phyloP scores from a whole-genome alignment of 2,329 filamentous ascomycete genomes.

The Claviceps sp. region DNA sequence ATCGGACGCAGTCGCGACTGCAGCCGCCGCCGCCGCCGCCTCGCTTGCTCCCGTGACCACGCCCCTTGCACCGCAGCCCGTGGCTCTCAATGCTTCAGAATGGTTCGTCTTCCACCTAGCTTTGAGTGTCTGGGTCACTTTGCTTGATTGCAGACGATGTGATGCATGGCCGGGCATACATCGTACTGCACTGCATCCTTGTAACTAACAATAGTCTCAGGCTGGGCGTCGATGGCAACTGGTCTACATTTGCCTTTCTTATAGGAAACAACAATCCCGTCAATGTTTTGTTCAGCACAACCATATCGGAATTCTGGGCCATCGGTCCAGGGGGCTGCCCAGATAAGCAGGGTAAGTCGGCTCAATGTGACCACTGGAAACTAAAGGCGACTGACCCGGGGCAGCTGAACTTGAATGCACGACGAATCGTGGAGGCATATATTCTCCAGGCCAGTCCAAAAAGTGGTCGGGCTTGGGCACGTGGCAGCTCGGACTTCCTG shows the following conservation, averaged over 20 bases:
- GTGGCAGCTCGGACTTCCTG: constrained; percentile 45
- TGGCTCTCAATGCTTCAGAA: constrained; percentile 11
- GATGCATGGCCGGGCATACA: not conserved
- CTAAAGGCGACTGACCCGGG: constrained; percentile 7
- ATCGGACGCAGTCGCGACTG: constrained; percentile 4
- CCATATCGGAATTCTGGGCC: constrained; percentile 58
- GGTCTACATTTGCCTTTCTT: constrained; percentile 53
- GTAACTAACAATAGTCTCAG: constrained; percentile 18
- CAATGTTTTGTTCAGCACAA: constrained; percentile 44
- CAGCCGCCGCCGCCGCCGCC: constrained; percentile 2
- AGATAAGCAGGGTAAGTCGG: constrained; percentile 24
- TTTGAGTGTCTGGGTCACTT: not conserved
- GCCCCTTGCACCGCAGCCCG: constrained; percentile 6
- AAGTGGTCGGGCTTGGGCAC: constrained; percentile 46
- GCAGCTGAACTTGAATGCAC: constrained; percentile 38
- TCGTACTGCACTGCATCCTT: not conserved
- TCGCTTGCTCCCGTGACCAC: not conserved
- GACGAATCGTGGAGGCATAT: constrained; percentile 44
- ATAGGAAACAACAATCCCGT: constrained; percentile 28
- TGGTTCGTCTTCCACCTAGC: constrained; percentile 8
- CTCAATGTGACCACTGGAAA: not conserved
- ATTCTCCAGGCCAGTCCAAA: constrained; percentile 36
- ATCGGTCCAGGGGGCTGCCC: constrained; percentile 45
- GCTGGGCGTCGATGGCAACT: constrained; percentile 54
- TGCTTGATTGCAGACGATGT: not conserved